Base-by-base conservation (phyloP, 2,329 filamentous ascomycete genomes). In the Neofusicoccum sp. region DNA sequence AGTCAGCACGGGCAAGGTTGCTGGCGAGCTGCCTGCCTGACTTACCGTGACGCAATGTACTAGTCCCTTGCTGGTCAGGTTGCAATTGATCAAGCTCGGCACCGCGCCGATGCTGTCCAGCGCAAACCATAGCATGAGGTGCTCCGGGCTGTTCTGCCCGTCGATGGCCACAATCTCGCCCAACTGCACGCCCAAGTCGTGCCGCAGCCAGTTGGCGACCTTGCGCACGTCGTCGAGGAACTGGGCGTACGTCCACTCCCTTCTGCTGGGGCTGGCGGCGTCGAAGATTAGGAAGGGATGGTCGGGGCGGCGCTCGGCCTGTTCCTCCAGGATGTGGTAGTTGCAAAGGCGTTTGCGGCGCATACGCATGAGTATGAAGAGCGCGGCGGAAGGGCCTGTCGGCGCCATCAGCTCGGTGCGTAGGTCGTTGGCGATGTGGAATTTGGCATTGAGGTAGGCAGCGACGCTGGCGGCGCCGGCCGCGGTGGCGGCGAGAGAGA, bases 41-140 rank as follows among this genome's bases (percentile, higher is more conserved):
- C 47, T 36, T 34, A 49, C 58, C 48, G 34, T 43, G 26, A 60
- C 47, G 57, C 86, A 90, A 71, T 90, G 87, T 41, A 89, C 67
- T 63, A 91, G 72, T 1, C 86, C 83, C 64, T 87, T 82, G 0
- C 83, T 85, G 7, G 82, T 78, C 7, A 91, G 76, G 67, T 90
- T 87, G 70, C 87, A 85, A 70, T 91, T 91, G 70, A 91, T 87
- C 73, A 89, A 82, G 0, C 88, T 87, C 0, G 88, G 88, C 0
- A 86, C 86, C 11, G 85, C 85, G 2, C 88, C 88, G 60, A 90
- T 83, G 6, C 84, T 81, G 79, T 84, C 83, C 3, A 88, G 75
- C 0, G 83, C 88, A 38, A 90, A 69, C 84, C 87, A 88, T 2
- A 82, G 81, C 53, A 89, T 84, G 9, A 88, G 67, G 65, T 89